These are phyloP conservation scores for Borovskyia barvae DNA, from an alignment of 208 protist species.

Conservation along the genomic window DNA sequence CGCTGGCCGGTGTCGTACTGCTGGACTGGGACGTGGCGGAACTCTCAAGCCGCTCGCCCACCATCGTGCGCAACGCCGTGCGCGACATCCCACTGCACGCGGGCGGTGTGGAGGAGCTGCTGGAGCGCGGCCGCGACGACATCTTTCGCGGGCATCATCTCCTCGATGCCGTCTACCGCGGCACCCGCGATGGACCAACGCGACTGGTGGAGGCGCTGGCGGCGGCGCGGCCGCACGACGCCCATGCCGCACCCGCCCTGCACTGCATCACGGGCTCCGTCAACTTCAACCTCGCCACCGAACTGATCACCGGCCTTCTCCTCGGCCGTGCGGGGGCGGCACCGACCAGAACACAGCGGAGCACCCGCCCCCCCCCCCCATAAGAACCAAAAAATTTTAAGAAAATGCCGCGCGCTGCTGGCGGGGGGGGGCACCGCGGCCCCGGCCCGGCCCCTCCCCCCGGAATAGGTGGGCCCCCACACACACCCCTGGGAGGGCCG, in stretches of 20 bases:
- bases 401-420: too few species aligned
- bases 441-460: too few species aligned
- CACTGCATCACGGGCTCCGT: conserved; percentile 30
- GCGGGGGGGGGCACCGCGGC: too few species aligned
- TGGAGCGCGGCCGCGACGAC: conserved; percentile 15
- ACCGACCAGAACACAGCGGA: not conserved
- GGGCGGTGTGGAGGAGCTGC: conserved; percentile 16
- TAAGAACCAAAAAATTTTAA: not conserved
- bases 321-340: not conserved
- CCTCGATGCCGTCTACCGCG: conserved; percentile 46
- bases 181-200: conserved; percentile 3
- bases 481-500: too few species aligned
- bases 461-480: too few species aligned
- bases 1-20: conserved; percentile 48
- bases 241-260: conserved; percentile 8
- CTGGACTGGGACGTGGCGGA: conserved; percentile 52
- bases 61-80: conserved; percentile 1
- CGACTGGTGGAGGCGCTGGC: not conserved
- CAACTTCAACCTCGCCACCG: conserved; percentile 23
- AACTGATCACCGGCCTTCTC: conserved; percentile 19
- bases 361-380: not conserved
- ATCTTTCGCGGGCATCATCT: conserved; percentile 50
- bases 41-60: not conserved
- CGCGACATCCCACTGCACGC: conserved; percentile 9
- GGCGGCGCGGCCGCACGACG: not conserved